Percentiles rank a stretch among this genome's conserved stretches.
phyloP scores from a whole-genome alignment of 306 rosid species.

The Vigna reflexopilosa region DNA sequence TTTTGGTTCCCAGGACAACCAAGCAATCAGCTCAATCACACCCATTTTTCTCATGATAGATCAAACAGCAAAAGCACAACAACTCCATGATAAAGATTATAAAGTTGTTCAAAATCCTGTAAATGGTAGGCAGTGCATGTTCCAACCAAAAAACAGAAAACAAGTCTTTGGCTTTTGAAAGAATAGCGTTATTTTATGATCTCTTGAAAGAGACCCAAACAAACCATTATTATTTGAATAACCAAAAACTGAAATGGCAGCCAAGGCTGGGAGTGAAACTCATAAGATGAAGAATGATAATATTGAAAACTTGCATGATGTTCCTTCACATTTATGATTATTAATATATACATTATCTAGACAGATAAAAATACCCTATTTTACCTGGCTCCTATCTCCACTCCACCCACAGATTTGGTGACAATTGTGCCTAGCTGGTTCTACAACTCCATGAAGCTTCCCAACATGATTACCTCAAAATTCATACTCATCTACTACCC shows the following conservation, averaged over 20 bases:
- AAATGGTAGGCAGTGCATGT: neutral
- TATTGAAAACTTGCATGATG: slow-evolving; percentile 37
- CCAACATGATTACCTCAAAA: slow-evolving; percentile 48
- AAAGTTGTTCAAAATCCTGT: neutral
- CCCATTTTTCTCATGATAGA: slow-evolving; percentile 5
- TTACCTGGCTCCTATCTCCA: slow-evolving; percentile 30
- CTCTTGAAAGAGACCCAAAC: neutral
- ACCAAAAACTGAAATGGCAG: neutral
- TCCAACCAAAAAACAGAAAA: slow-evolving; percentile 3
- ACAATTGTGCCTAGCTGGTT: slow-evolving; percentile 44
- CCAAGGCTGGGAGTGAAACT: neutral
- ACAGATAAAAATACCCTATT: slow-evolving; percentile 29
- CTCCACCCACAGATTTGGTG: slow-evolving; percentile 22
- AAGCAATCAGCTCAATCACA: slow-evolving; percentile 18
- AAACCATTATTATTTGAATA: neutral
- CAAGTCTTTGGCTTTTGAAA: neutral
- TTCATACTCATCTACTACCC: slow-evolving; percentile 53
- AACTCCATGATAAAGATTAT: slow-evolving; percentile 13
- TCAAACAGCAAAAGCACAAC: slow-evolving; percentile 12
- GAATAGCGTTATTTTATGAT: no score
- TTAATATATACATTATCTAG: slow-evolving; percentile 40
- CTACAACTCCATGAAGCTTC: slow-evolving; percentile 50
- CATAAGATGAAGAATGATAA: slow-evolving; percentile 27
- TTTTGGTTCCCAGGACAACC: slow-evolving; percentile 1
- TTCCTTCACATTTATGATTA: slow-evolving; percentile 46